phyloP scores from a whole-genome alignment of 192 early-diverging fungal species.

The Backusella psychrophila region DNA sequence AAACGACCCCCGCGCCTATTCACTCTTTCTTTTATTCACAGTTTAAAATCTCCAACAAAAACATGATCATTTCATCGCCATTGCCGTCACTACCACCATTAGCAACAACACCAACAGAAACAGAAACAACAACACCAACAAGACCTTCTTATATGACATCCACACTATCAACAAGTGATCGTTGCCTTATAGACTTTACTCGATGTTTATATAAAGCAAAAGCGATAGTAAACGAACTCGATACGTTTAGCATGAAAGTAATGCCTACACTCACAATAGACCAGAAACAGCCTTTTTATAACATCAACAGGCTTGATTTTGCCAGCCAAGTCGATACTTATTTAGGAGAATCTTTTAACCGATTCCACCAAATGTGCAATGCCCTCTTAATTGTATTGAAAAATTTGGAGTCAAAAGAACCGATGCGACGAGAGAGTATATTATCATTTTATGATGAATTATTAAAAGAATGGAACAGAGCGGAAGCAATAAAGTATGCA shows the following conservation, averaged over 20 bases:
- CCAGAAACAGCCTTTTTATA: background rate
- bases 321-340: slow-evolving; percentile 5
- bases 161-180: slow-evolving; percentile 5
- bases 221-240: slow-evolving; percentile 13
- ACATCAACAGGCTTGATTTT: background rate
- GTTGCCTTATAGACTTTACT: slow-evolving; percentile 22
- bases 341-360: slow-evolving; percentile 8
- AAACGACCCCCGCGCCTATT: background rate
- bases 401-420: slow-evolving; percentile 17
- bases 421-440: slow-evolving; percentile 17
- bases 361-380: slow-evolving; percentile 18
- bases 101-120: background rate
- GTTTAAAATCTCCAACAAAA: background rate
- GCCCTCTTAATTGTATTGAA: slow-evolving; percentile 15
- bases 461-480: slow-evolving; percentile 15
- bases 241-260: slow-evolving; percentile 12
- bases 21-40: background rate
- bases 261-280: background rate
- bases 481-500: slow-evolving; percentile 6
- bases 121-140: background rate
- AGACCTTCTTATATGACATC: background rate
- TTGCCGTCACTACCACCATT: background rate
- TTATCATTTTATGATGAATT: slow-evolving; percentile 14
- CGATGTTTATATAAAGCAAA: slow-evolving; percentile 26
- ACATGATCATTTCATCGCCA: background rate